phyloP scores from a whole-genome alignment of 768 basidiomycete species.

The Inosperma sp. region DNA sequence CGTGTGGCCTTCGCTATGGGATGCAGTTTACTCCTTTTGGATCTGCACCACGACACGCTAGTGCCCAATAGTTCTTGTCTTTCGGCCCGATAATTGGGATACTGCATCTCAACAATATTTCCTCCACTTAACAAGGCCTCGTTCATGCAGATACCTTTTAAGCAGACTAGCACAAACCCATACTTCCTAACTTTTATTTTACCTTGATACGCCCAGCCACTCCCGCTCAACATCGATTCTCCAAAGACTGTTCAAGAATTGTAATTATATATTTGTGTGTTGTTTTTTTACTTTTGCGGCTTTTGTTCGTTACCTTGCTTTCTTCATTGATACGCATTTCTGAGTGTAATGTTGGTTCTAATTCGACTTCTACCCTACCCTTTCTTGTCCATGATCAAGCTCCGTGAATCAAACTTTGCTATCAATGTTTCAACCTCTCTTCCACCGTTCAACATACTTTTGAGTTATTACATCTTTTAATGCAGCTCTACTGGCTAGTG shows the following conservation, averaged over 20 bases:
- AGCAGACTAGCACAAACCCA: not conserved
- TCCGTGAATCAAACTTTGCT: no score
- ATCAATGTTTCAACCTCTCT: no score
- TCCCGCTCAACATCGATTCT: not conserved
- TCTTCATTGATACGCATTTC: constrained; percentile 31
- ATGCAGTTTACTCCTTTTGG: not conserved
- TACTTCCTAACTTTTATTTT: not conserved
- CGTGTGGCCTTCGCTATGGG: not conserved
- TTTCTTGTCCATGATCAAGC: no score
- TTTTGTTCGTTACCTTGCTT: constrained; percentile 15
- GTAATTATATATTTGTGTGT: constrained; percentile 37
- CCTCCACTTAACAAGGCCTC: not conserved
- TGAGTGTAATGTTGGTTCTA: constrained; percentile 28
- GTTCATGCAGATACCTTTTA: constrained; percentile 4
- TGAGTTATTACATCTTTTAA: no score
- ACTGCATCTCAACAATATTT: not conserved
- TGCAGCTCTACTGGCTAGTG: no score
- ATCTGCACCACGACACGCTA: not conserved
- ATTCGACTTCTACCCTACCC: no score
- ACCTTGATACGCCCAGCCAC: not conserved
- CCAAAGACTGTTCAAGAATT: constrained; percentile 26
- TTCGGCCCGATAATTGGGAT: no score
- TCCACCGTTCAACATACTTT: no score
- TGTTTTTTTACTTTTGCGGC: no score
- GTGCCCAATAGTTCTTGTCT: no score